A percentile compares a stretch with the other conserved stretches of the same genome.
These are phyloP conservation scores for Vairimorpha necatrix DNA, from an alignment of 371 early-diverging fungal species.

Conservation along the genomic window DNA sequence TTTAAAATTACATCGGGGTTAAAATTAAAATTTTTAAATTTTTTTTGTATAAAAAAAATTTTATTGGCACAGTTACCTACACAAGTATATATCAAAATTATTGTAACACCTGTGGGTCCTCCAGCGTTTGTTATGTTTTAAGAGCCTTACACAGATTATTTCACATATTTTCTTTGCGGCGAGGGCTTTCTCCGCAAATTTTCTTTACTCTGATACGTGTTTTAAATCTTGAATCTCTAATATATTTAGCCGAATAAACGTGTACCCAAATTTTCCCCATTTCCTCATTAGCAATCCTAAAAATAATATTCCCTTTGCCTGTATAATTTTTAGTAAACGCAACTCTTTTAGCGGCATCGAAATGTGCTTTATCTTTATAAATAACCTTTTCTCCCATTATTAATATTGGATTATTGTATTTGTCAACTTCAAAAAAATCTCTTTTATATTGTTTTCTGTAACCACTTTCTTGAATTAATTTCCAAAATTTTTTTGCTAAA, in stretches of 20 bases:
- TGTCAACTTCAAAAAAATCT: conserved; percentile 22
- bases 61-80: too few species aligned
- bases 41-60: too few species aligned
- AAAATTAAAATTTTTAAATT: too few species aligned
- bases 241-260: neutral
- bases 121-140: too few species aligned
- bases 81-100: too few species aligned
- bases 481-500: conserved; percentile 39
- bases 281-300: conserved; percentile 1
- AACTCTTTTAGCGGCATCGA: conserved; percentile 34
- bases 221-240: neutral
- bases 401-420: conserved; percentile 11
- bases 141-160: too few species aligned
- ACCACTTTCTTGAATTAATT: conserved; percentile 32
- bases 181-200: neutral
- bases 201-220: neutral
- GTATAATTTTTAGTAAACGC: conserved; percentile 15
- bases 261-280: neutral
- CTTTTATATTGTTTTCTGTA: conserved; percentile 21
- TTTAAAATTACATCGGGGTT: too few species aligned
- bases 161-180: neutral
- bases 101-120: too few species aligned
- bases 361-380: conserved; percentile 29
- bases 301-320: neutral
- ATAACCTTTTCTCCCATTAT: conserved; percentile 2